Base-by-base conservation (phyloP, 495 filamentous ascomycete species). In the Lepidopterella palustris region DNA sequence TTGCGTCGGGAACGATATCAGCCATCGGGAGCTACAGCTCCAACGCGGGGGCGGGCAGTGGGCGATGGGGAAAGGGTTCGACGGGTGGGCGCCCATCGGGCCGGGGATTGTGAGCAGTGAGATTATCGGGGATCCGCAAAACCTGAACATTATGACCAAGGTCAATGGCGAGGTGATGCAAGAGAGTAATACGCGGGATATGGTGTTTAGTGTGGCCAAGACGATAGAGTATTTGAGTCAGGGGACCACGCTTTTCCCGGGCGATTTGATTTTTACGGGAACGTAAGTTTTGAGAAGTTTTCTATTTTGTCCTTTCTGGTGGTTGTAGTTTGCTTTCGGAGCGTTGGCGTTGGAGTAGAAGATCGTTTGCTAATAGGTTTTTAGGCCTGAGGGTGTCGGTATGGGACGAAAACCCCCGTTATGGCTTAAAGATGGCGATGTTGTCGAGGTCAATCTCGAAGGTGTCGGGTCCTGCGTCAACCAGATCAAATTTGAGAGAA, bases 71-170 rank as follows among this genome's bases (percentile, higher is more conserved):
- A 95, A 95, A 71, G 86, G 88, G 2, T 93, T 90, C 66, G 89
- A 95, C 73, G 86, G 87, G 45, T 93, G 88, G 89, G 89, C 88
- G n/a, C 90, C 89, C 0, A 87, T 82, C 64, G 90, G 90, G 2
- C 90, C 90, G 13, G 89, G 87, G 0, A 90, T 93, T 63, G 76
- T 78, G 0, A 53, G 75, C 4, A 50, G 71, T 0, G 63, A 61
- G 0, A 66, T 65, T 1, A 74, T 78, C 50, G 21, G 55, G 26
- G 72, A 78, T 32, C 73, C 75, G 5, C 68, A 72, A 18, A 58
- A 27, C 0, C 59, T 79, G 21, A 53, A 66, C 23, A 45, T 80
- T 59, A 65, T 73, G 55, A 76, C 77, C 6, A 47, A 77, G 45
- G 74, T 77, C 69, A 78, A 80, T 64, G 77, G 77, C 3, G 73